phyloP scores from a whole-genome alignment of 2,329 filamentous ascomycete genomes.

The Talaromyces sp. region DNA sequence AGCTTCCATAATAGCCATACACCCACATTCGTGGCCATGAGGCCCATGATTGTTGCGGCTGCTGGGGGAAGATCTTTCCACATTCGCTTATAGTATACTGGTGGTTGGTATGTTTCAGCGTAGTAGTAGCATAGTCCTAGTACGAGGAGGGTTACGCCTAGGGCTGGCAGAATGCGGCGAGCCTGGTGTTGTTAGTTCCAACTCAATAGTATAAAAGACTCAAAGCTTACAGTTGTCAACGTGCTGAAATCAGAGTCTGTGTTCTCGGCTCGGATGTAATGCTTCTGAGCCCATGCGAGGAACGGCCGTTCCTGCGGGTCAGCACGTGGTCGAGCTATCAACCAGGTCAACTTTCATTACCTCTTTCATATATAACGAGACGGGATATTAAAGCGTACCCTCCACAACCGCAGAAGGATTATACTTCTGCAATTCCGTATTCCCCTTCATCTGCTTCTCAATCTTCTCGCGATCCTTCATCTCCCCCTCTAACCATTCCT shows the following conservation, averaged over 20 bases:
- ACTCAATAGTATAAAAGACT: not conserved
- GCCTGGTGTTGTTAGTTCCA: conserved; percentile 26
- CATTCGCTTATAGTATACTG: conserved; percentile 46
- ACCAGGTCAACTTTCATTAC: not conserved
- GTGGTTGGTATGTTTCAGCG: conserved; percentile 49
- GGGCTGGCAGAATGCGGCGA: conserved; percentile 46
- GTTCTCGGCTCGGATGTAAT: conserved; percentile 38
- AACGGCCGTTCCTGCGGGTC: conserved; percentile 39
- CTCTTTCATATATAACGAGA: not conserved
- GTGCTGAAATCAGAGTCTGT: conserved; percentile 32
- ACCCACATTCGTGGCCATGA: conserved; percentile 51
- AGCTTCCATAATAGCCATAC: conserved; percentile 53
- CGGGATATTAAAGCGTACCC: conserved; percentile 24
- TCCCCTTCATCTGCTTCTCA: conserved; percentile 31
- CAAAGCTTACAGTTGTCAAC: conserved; percentile 34
- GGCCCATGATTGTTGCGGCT: conserved; percentile 49
- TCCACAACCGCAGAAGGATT: conserved; percentile 35
- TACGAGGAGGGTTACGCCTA: conserved; percentile 39
- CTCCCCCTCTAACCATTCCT: conserved; percentile 53
- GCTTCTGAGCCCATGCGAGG: conserved; percentile 44
- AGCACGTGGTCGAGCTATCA: conserved; percentile 38
- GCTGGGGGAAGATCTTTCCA: conserved; percentile 51
- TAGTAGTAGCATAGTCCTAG: conserved; percentile 45
- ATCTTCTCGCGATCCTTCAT: conserved; percentile 37
- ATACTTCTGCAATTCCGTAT: conserved; percentile 36